A percentile compares a stretch with the other conserved stretches of the same genome.
Conservation (phyloP, 2,329 filamentous ascomycete genomes). For the Penicillium sp. region DNA sequence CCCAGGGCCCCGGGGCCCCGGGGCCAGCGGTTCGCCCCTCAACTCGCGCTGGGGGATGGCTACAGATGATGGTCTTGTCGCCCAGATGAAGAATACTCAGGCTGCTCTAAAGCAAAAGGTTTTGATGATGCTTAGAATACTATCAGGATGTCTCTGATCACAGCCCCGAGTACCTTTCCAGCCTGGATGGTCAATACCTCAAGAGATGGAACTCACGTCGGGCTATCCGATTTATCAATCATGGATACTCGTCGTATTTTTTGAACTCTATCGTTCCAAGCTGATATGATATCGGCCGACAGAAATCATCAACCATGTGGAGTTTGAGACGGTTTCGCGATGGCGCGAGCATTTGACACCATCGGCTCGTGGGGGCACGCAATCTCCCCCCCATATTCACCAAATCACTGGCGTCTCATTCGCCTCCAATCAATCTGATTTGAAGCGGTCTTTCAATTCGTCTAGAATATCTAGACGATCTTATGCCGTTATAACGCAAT, state of each 20-base stretch:
- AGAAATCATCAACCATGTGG: background rate
- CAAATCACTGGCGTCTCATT: background rate
- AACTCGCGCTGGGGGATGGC: too few relatives aligned
- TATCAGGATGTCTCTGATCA: too few relatives aligned
- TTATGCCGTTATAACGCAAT: conserved; percentile 10
- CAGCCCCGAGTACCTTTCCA: too few relatives aligned
- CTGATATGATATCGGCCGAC: conserved; percentile 4
- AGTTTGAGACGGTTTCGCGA: background rate
- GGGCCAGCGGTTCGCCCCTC: too few relatives aligned
- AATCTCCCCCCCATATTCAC: background rate
- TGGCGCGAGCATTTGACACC: conserved; percentile 4
- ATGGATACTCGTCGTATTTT: background rate
- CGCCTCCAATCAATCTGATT: background rate
- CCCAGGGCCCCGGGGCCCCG: too few relatives aligned
- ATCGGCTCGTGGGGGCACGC: conserved; percentile 10
- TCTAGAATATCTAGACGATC: background rate
- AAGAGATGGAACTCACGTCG: too few relatives aligned
- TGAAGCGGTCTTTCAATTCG: background rate
- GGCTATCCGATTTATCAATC: too few relatives aligned
- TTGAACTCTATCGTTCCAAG: background rate
- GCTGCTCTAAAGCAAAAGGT: too few relatives aligned
- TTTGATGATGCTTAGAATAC: too few relatives aligned
- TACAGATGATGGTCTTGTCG: too few relatives aligned
- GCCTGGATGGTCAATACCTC: too few relatives aligned
- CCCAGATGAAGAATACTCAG: too few relatives aligned